Percentiles rank a stretch among this genome's conserved stretches.
phyloP scores from a whole-genome alignment of 2,329 filamentous ascomycete species.

The Penicillium sp. region DNA sequence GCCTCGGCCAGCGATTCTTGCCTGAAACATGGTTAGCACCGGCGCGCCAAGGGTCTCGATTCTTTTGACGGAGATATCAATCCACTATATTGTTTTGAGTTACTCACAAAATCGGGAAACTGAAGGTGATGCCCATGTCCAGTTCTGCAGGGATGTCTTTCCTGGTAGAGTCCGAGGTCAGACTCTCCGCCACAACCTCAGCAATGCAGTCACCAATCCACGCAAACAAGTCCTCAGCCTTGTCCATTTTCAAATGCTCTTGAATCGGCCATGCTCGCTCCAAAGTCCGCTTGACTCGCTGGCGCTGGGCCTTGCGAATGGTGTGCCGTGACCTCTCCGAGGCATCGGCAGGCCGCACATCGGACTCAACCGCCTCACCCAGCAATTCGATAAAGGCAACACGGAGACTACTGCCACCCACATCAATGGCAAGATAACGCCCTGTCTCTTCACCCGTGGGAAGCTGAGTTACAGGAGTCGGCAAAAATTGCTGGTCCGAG shows the following conservation, averaged over 20 bases:
- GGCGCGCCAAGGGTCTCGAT: not conserved
- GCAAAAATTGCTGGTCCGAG: constrained; percentile 47
- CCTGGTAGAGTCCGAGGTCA: constrained; percentile 39
- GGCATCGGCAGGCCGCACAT: constrained; percentile 29
- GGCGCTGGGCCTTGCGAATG: constrained; percentile 46
- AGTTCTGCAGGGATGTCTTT: constrained; percentile 42
- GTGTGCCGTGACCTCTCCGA: constrained; percentile 41
- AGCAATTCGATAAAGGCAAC: constrained; percentile 54
- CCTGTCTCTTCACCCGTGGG: constrained; percentile 52
- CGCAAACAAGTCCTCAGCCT: constrained; percentile 69
- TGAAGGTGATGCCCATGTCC: constrained; percentile 49
- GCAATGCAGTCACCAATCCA: constrained; percentile 79
- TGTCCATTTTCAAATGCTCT: constrained; percentile 57
- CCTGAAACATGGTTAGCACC: constrained; percentile 28
- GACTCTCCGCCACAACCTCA: constrained; percentile 59
- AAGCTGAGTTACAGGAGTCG: constrained; percentile 45
- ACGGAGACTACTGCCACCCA: constrained; percentile 54
- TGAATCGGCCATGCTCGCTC: constrained; percentile 53
- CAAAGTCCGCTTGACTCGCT: constrained; percentile 44
- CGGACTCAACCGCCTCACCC: constrained; percentile 40
- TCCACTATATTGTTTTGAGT: not conserved
- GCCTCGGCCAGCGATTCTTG: constrained; percentile 53
- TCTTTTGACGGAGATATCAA: not conserved
- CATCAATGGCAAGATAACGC: constrained; percentile 54
- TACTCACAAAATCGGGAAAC: constrained; percentile 48